Evolutionary conservation across 805 yeast species (phyloP).

Genomic region (Cyberlindnera xylosilytica): DNA sequence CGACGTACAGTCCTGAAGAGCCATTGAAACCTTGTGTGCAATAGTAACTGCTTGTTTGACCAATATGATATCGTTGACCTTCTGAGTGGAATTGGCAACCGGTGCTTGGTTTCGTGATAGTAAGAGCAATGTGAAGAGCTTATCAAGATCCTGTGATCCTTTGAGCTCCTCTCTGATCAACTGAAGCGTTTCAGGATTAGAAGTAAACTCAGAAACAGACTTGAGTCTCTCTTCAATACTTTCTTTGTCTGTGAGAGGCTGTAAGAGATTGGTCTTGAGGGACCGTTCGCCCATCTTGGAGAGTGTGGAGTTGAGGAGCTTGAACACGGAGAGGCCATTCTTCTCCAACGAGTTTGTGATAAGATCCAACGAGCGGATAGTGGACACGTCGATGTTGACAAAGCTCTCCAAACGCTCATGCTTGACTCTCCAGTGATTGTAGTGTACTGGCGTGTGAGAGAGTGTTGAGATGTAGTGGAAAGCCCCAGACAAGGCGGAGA

Average conservation of each 20-base stretch:
- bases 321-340: conserved; percentile 33
- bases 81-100: conserved; percentile 32
- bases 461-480: conserved; percentile 25
- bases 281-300: conserved; percentile 47
- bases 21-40: conserved; percentile 17
- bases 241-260: conserved; percentile 40
- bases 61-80: conserved; percentile 39
- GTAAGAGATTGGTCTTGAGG: conserved; percentile 41
- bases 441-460: conserved; percentile 14
- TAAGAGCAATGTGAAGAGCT: conserved; percentile 35
- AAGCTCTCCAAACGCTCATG: conserved; percentile 38
- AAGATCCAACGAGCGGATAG: conserved; percentile 38
- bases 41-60: conserved; percentile 35
- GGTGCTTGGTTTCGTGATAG: conserved; percentile 26
- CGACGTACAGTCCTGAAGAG: conserved; percentile 16
- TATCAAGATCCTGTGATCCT: conserved; percentile 38
- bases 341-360: conserved; percentile 31
- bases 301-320: conserved; percentile 35
- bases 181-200: conserved; percentile 14
- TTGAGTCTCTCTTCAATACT: conserved; percentile 35
- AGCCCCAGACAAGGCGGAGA: conserved; percentile 34
- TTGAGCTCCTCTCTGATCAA: conserved; percentile 26
- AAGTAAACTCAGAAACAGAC: conserved; percentile 36
- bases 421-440: conserved; percentile 34
- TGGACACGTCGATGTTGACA: conserved; percentile 40